Conservation (phyloP, 768 basidiomycete species). For the Boletus edulis region DNA sequence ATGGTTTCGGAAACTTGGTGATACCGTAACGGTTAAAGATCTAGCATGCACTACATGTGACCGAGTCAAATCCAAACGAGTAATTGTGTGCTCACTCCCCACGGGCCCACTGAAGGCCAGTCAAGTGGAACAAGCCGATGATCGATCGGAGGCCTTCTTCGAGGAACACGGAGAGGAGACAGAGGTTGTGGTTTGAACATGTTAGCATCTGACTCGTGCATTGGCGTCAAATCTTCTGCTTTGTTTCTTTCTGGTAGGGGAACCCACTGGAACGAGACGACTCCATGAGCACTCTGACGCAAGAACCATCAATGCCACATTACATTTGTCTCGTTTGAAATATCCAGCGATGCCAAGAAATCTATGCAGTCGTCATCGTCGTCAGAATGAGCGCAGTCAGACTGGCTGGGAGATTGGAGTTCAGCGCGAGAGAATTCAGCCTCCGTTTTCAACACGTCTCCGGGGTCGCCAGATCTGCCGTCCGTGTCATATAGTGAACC, state of each 20-base stretch:
- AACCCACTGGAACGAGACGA: constrained; percentile 21
- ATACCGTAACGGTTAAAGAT: constrained; percentile 9
- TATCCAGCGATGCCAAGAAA: constrained; percentile 27
- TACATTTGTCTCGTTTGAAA: constrained; percentile 32
- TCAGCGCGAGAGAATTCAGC: not conserved
- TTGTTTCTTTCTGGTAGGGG: constrained; percentile 26
- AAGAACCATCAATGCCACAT: not conserved
- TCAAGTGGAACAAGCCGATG: constrained; percentile 16
- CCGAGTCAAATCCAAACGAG: not conserved
- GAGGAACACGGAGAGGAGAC: constrained; percentile 11
- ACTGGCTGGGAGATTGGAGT: not conserved
- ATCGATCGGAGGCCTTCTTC: constrained; percentile 19
- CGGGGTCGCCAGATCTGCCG: not conserved
- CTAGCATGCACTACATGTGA: constrained; percentile 7
- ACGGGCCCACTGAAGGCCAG: constrained; percentile 12
- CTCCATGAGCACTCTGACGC: not conserved
- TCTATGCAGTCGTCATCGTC: constrained; percentile 25
- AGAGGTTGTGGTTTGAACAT: not conserved
- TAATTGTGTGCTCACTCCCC: constrained; percentile 21
- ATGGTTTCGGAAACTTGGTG: constrained; percentile 23
- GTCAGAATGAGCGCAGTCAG: not conserved
- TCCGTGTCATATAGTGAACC: not conserved
- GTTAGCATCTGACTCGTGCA: not conserved
- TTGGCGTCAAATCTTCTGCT: constrained; percentile 31
- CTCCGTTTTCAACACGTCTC: constrained; percentile 2